Evolutionary conservation across 164 flowering plant genomes (phyloP).

Genomic region (Liquidambar formosana): DNA sequence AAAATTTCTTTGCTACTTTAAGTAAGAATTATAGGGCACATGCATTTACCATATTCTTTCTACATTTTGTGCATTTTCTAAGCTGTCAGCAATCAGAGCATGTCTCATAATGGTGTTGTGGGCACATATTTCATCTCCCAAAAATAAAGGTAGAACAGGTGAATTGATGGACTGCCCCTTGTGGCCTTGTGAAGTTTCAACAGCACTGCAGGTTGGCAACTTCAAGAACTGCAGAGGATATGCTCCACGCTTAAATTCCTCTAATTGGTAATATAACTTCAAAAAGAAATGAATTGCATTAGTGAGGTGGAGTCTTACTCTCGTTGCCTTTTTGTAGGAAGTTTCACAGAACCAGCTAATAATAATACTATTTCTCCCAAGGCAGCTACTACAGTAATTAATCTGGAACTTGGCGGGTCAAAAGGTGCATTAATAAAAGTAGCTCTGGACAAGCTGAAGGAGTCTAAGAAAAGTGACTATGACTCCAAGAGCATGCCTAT

Average conservation of each 20-base stretch:
- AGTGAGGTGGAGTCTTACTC: background rate
- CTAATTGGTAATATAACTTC: no score
- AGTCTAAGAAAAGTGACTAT: constrained; percentile 67
- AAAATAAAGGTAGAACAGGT: no score
- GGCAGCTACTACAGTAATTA: constrained; percentile 24
- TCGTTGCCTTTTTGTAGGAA: constrained; percentile 37
- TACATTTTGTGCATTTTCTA: background rate
- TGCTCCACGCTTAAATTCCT: background rate
- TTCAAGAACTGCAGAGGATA: background rate
- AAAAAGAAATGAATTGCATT: background rate
- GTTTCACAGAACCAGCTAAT: constrained; percentile 26
- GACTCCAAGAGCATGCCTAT: constrained; percentile 40
- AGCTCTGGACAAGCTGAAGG: constrained; percentile 58
- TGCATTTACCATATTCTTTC: no score
- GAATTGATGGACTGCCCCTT: no score
- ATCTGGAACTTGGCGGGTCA: constrained; percentile 43
- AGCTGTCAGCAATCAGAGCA: background rate
- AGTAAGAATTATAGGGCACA: background rate
- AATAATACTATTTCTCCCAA: constrained; percentile 31
- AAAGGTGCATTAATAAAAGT: constrained; percentile 41
- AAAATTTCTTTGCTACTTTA: background rate
- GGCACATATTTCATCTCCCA: no score
- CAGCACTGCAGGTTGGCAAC: background rate
- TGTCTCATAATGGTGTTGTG: no score
- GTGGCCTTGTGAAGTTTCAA: background rate